phyloP scores from a whole-genome alignment of 495 filamentous ascomycete genomes.

The Podospora anserina region DNA sequence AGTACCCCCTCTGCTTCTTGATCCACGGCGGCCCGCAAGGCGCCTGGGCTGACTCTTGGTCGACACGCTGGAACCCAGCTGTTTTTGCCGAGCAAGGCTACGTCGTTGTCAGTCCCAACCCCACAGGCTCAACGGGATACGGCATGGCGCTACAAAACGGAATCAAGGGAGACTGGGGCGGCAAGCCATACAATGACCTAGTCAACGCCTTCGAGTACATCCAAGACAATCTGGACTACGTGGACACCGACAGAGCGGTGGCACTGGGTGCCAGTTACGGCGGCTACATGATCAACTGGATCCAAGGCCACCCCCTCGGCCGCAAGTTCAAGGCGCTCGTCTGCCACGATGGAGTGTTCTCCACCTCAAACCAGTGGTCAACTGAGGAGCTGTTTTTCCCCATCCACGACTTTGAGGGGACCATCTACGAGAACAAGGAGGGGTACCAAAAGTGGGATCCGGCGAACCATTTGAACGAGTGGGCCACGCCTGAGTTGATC shows the following conservation, averaged over 20 bases:
- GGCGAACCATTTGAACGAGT: constrained; percentile 57
- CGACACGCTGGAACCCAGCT: constrained; percentile 86
- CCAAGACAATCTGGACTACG: constrained; percentile 64
- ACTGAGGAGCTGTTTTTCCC: constrained; percentile 90
- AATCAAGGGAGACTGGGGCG: constrained; percentile 76
- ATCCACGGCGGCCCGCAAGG: constrained; percentile 90
- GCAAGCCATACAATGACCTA: constrained; percentile 74
- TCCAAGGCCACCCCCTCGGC: constrained; percentile 64
- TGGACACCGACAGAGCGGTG: constrained; percentile 74
- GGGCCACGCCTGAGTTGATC: constrained; percentile 83
- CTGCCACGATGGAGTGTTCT: constrained; percentile 88
- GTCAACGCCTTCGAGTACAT: constrained; percentile 77
- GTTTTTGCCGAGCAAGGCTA: constrained; percentile 92
- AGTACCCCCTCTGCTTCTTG: constrained; percentile 78
- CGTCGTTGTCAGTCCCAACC: constrained; percentile 82
- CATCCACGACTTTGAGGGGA: constrained; percentile 75
- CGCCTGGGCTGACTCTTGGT: constrained; percentile 80
- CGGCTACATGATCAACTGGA: constrained; percentile 86
- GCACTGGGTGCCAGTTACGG: constrained; percentile 82
- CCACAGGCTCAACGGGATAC: constrained; percentile 82
- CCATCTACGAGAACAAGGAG: constrained; percentile 68
- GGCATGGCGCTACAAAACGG: constrained; percentile 76
- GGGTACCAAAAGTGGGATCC: constrained; percentile 85
- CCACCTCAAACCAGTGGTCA: constrained; percentile 66
- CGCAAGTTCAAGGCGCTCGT: constrained; percentile 87